phyloP scores from a whole-genome alignment of 2,329 filamentous ascomycete species.

The Pyrenochaeta sp. region DNA sequence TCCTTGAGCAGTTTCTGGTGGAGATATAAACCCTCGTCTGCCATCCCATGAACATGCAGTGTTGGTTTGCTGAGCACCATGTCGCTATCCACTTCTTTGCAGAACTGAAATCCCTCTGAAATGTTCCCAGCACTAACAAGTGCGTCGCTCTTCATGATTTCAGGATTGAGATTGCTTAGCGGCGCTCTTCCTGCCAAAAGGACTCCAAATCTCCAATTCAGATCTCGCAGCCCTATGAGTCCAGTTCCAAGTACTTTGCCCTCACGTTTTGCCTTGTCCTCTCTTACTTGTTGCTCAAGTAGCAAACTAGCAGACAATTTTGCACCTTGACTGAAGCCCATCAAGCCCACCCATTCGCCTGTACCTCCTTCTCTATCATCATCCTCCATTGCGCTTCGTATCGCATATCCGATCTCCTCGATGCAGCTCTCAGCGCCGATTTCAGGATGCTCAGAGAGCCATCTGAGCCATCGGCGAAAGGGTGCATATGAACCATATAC shows the following conservation, averaged over 20 bases:
- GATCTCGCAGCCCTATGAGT: constrained; percentile 29
- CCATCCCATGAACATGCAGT: constrained; percentile 71
- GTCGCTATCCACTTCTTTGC: constrained; percentile 47
- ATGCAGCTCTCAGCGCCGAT: constrained; percentile 59
- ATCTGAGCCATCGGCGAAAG: constrained; percentile 70
- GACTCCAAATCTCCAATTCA: constrained; percentile 66
- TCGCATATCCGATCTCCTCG: constrained; percentile 56
- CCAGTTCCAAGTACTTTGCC: constrained; percentile 27
- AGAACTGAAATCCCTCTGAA: constrained; percentile 51
- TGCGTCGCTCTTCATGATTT: constrained; percentile 42
- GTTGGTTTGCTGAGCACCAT: constrained; percentile 66
- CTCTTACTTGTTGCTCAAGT: constrained; percentile 66
- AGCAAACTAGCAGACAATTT: constrained; percentile 57
- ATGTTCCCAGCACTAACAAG: constrained; percentile 53
- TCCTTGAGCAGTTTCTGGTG: constrained; percentile 64
- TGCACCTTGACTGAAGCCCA: constrained; percentile 61
- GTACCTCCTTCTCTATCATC: constrained; percentile 50
- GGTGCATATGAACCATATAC: constrained; percentile 73
- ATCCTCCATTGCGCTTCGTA: constrained; percentile 54
- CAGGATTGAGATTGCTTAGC: constrained; percentile 60
- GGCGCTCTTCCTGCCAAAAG: constrained; percentile 69
- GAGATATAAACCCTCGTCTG: constrained; percentile 65
- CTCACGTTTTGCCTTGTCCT: constrained; percentile 37
- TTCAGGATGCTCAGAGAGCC: constrained; percentile 64
- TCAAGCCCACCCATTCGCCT: constrained; percentile 58